Percentiles rank a stretch among this genome's conserved stretches.
phyloP scores from a whole-genome alignment of 805 yeast species.

The Saccharomycopsis olivae region DNA sequence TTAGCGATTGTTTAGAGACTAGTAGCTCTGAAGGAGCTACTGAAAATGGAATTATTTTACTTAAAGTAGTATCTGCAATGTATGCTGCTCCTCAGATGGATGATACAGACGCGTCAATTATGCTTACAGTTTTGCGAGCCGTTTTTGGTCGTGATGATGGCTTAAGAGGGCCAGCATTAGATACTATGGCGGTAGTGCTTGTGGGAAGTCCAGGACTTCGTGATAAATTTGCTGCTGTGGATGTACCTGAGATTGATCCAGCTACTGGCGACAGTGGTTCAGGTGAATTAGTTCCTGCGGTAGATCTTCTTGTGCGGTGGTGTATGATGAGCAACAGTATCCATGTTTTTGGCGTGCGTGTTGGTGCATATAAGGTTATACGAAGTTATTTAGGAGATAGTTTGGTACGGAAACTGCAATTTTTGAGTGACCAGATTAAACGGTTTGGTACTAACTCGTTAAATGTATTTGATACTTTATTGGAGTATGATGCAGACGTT shows the following conservation, averaged over 20 bases:
- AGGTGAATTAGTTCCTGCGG: constrained; percentile 43
- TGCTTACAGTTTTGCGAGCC: no score
- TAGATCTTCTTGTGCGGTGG: constrained; percentile 75
- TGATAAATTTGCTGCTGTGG: constrained; percentile 70
- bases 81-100: no score
- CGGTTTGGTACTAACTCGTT: no score
- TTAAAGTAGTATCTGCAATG: constrained; percentile 12
- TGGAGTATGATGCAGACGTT: constrained; percentile 65
- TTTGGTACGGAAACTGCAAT: constrained; percentile 45
- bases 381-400: constrained; percentile 62
- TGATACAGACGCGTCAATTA: no score
- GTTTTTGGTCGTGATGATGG: no score
- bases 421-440: constrained; percentile 56
- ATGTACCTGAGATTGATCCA: constrained; percentile 88
- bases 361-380: constrained; percentile 57
- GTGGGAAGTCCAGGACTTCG: no score
- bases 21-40: constrained; percentile 1
- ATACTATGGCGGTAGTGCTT: no score
- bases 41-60: constrained; percentile 7
- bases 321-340: constrained; percentile 67
- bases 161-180: no score
- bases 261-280: constrained; percentile 24
- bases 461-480: constrained; percentile 57
- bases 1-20: not conserved
- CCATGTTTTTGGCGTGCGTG: constrained; percentile 73